A percentile compares a stretch with the other conserved stretches of the same genome.
Conservation (phyloP, 1,139 yeast genomes). For the Geotrichum phurueaensis region DNA sequence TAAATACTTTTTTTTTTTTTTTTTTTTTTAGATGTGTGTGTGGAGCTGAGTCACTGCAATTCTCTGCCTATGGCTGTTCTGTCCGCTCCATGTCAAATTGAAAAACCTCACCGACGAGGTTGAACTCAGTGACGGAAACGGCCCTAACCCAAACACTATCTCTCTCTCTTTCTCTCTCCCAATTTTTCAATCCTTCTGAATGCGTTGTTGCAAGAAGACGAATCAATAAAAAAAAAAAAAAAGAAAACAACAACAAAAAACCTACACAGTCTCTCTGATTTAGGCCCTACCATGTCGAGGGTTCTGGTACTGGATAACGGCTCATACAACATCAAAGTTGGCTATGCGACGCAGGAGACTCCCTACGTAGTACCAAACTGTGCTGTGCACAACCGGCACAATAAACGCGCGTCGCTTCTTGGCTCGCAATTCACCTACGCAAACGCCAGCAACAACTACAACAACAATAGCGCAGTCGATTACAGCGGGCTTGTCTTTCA, state of each 20-base stretch:
- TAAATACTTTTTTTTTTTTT: slow-evolving; percentile 1
- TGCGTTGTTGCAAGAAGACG: background rate
- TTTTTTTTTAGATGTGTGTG: no score
- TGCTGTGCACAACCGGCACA: slow-evolving; percentile 59
- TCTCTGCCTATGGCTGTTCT: background rate
- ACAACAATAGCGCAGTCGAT: slow-evolving; percentile 44
- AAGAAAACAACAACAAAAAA: no score
- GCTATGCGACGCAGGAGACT: slow-evolving; percentile 40
- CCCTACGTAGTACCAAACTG: slow-evolving; percentile 63
- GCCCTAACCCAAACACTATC: background rate
- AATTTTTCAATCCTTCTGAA: background rate
- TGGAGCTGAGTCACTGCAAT: background rate
- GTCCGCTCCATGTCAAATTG: background rate
- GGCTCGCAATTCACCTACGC: slow-evolving; percentile 57
- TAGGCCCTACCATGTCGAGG: slow-evolving; percentile 12
- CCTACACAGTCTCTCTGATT: no score
- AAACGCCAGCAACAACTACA: slow-evolving; percentile 36
- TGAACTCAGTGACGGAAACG: background rate
- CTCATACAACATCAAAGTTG: slow-evolving; percentile 74
- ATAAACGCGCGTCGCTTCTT: slow-evolving; percentile 57
- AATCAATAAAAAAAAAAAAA: no score
- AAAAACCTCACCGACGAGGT: background rate
- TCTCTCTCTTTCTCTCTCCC: background rate
- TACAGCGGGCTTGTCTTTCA: slow-evolving; percentile 69
- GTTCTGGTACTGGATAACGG: slow-evolving; percentile 75